A percentile compares a stretch with the other conserved stretches of the same genome.
Conservation (phyloP, 768 basidiomycete genomes). For the Lactarius pseudohatsudake region DNA sequence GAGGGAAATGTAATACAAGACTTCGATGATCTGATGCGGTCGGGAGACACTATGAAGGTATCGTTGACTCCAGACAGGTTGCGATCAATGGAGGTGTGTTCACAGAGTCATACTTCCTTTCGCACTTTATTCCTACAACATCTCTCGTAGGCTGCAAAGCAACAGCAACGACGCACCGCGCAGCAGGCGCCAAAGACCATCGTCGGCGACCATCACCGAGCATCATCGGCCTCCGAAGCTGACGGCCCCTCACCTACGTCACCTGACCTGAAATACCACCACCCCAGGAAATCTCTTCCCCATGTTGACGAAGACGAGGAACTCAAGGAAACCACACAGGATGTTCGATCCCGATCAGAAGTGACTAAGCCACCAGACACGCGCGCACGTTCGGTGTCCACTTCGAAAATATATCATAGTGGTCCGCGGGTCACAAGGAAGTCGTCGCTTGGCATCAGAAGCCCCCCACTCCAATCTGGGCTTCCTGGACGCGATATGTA, state of each 20-base stretch:
- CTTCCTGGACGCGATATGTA: constrained; percentile 14
- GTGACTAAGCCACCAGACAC: constrained; percentile 8
- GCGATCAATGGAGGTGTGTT: constrained; percentile 82
- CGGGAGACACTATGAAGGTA: constrained; percentile 90
- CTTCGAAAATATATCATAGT: constrained; percentile 28
- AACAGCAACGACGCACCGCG: constrained; percentile 8
- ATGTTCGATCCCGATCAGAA: constrained; percentile 4
- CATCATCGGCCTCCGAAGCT: not conserved
- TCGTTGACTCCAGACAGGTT: constrained; percentile 93
- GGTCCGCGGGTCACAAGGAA: constrained; percentile 14
- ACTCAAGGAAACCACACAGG: constrained; percentile 10
- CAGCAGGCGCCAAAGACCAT: not conserved
- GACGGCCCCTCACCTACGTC: constrained; percentile 16
- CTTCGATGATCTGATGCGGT: constrained; percentile 92
- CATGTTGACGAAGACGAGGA: constrained; percentile 68
- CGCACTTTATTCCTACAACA: not conserved
- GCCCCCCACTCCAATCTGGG: constrained; percentile 12
- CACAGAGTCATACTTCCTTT: constrained; percentile 35
- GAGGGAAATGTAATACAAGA: constrained; percentile 53
- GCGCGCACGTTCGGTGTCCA: constrained; percentile 32
- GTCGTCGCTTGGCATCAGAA: constrained; percentile 15
- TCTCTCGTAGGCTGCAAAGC: constrained; percentile 14
- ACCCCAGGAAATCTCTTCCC: constrained; percentile 43
- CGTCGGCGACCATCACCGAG: not conserved
- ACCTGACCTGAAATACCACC: constrained; percentile 15